A percentile compares a stretch with the other conserved stretches of the same genome.
phyloP scores from a whole-genome alignment of 805 yeast species.

The Nakazawaea ishiwadae region DNA sequence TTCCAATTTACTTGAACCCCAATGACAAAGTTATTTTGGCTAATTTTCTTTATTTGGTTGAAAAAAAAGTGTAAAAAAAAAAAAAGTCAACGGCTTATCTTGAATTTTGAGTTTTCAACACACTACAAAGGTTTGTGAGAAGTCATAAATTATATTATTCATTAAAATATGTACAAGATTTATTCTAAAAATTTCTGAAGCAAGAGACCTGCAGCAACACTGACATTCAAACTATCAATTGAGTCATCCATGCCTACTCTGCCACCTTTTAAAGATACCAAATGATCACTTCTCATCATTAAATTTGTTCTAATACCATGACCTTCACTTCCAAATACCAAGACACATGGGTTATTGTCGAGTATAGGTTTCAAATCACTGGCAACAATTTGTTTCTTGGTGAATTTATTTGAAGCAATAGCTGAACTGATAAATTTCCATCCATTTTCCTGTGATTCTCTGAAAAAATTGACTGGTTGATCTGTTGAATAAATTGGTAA shows the following conservation, averaged over 20 bases:
- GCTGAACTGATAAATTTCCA: constrained; percentile 73
- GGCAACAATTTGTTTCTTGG: constrained; percentile 21
- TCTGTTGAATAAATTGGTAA: constrained; percentile 53
- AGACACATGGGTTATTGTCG: constrained; percentile 50
- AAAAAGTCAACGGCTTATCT: not conserved
- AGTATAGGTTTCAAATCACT: constrained; percentile 41
- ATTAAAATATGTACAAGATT: not conserved
- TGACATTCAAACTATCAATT: constrained; percentile 83
- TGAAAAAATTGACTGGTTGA: constrained; percentile 62
- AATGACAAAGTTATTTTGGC: too few relatives aligned
- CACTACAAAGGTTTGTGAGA: too few relatives aligned
- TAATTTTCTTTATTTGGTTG: too few relatives aligned
- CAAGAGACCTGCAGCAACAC: constrained; percentile 80
- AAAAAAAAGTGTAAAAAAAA: too few relatives aligned
- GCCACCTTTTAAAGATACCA: constrained; percentile 33
- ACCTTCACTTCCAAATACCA: constrained; percentile 86
- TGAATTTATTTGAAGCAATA: constrained; percentile 26
- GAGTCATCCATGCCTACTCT: constrained; percentile 22
- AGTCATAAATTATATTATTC: too few relatives aligned
- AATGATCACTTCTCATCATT: constrained; percentile 49
- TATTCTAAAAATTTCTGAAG: constrained; percentile 25
- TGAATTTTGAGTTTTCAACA: not conserved
- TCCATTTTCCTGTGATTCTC: constrained; percentile 46
- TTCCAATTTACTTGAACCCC: too few relatives aligned
- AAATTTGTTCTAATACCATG: constrained; percentile 71